Base-by-base conservation (phyloP, 371 early-diverging fungal species). In the Actinomucor elegans region DNA sequence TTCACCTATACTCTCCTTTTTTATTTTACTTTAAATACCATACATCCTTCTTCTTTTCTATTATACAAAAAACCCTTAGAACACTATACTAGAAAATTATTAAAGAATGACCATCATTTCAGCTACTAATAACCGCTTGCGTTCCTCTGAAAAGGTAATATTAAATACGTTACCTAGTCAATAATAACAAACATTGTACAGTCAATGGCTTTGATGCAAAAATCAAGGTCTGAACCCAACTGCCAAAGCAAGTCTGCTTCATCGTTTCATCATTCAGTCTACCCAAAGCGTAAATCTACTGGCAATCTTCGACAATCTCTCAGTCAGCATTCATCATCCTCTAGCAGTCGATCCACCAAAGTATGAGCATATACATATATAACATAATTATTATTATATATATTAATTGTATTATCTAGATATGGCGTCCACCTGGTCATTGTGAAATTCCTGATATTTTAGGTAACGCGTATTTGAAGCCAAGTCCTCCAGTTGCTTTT, bases 401-500 rank as follows among this genome's bases (percentile, higher is more conserved):
- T 21, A 48, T 24, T n/a, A n/a, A n/a, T n/a, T n/a, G n/a, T n/a
- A n/a, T n/a, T n/a, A 46, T 12, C 7, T 54, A 59, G 60, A 52
- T 59, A 31, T 75, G 75, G 75, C 67, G 75, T 43, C 54, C 71
- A 27, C 75, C 75, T 29, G 75, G 75, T 14, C 59, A 75, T 66
- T 75, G 64, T 41, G 72, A 75, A 55, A 75, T 75, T 44, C 75
- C 75, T 29, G 59, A 75, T 63, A 75, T 75, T 40, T 57, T 75
- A 14, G 75, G 75, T 27, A 69, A 75, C 44, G 75, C 75, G 21
- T 75, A 71, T 35, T 52, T 75, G 34, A 71, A 67, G 42, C 72
- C 72, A 27, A 62, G 66, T 18, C 76, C 76, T 33, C 68, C 67
- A 28, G 64, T 65, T 34, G 51, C 67, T 24, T 56, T 72, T 50